These are phyloP conservation scores for Apiospora koreana DNA, from an alignment of 2,329 filamentous ascomycete genomes.

Conservation along the genomic window DNA sequence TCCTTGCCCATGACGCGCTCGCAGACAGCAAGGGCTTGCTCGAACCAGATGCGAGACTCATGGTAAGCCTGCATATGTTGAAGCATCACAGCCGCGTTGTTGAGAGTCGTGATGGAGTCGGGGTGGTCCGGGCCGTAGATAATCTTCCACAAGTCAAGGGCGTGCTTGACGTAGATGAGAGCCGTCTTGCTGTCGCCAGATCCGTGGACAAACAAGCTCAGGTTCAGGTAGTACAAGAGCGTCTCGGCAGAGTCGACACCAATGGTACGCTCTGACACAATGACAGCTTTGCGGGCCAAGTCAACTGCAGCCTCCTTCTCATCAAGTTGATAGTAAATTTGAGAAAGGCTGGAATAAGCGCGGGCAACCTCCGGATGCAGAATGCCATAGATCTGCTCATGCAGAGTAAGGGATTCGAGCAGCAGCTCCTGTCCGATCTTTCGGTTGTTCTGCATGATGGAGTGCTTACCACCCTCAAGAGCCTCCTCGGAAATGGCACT, in stretches of 20 bases:
- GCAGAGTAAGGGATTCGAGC: slow-evolving; percentile 90
- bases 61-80: slow-evolving; percentile 94
- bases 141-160: slow-evolving; percentile 93
- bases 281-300: slow-evolving; percentile 92
- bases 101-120: slow-evolving; percentile 97
- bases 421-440: slow-evolving; percentile 95
- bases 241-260: slow-evolving; percentile 94
- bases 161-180: slow-evolving; percentile 88
- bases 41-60: slow-evolving; percentile 95
- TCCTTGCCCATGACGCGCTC: slow-evolving; percentile 86
- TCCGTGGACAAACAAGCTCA: slow-evolving; percentile 91
- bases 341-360: slow-evolving; percentile 92
- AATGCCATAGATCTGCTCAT: slow-evolving; percentile 98
- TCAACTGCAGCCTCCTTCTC: slow-evolving; percentile 96
- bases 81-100: slow-evolving; percentile 98
- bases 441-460: slow-evolving; percentile 92
- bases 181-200: slow-evolving; percentile 86
- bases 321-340: slow-evolving; percentile 96
- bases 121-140: slow-evolving; percentile 93
- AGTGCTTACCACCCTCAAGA: slow-evolving; percentile 91
- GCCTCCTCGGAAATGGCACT: slow-evolving; percentile 93
- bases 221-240: slow-evolving; percentile 91
- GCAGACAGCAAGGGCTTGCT: slow-evolving; percentile 85
- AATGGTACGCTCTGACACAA: slow-evolving; percentile 91
- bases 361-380: slow-evolving; percentile 94